A percentile compares a stretch with the other conserved stretches of the same genome.
phyloP scores from a whole-genome alignment of 148 eudicot species.

The Oxyria digyna region DNA sequence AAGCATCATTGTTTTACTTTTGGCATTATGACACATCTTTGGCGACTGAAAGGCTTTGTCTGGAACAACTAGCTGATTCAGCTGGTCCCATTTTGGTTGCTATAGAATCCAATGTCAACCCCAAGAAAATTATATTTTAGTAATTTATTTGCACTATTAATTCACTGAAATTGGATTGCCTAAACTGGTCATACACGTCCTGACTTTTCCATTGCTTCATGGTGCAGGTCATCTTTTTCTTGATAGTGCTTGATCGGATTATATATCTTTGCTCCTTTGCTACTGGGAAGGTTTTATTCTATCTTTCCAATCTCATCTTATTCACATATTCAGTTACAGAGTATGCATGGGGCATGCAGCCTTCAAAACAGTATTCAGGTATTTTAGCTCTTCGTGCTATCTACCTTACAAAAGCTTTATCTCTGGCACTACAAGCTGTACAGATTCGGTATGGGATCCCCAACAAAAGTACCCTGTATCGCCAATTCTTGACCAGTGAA shows the following conservation, averaged over 20 bases:
- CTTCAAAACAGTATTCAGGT: constrained; percentile 57
- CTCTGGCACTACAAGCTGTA: constrained; percentile 92
- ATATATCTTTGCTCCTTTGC: constrained; percentile 97
- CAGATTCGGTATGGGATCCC: constrained; percentile 96
- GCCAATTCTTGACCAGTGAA: constrained; percentile 84
- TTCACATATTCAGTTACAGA: constrained; percentile 78
- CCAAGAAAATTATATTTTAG: neutral
- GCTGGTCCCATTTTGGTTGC: neutral
- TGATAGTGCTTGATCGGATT: constrained; percentile 94
- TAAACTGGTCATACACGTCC: neutral
- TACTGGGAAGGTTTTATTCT: constrained; percentile 76
- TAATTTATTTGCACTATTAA: neutral
- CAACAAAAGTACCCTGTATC: constrained; percentile 91
- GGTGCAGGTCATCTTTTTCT: constrained; percentile 87
- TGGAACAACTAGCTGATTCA: neutral
- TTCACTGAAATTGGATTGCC: neutral
- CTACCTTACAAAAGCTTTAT: constrained; percentile 76
- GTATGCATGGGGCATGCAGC: constrained; percentile 90
- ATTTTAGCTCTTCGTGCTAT: constrained; percentile 81
- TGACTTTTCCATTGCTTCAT: constrained; percentile 14
- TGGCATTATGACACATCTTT: neutral
- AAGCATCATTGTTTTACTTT: neutral
- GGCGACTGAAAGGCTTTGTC: neutral
- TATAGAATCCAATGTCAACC: neutral
- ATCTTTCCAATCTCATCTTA: constrained; percentile 73